A percentile compares a stretch with the other conserved stretches of the same genome.
Evolutionary conservation across 164 flowering plant species (phyloP).

Genomic region (Warburgia ugandensis): DNA sequence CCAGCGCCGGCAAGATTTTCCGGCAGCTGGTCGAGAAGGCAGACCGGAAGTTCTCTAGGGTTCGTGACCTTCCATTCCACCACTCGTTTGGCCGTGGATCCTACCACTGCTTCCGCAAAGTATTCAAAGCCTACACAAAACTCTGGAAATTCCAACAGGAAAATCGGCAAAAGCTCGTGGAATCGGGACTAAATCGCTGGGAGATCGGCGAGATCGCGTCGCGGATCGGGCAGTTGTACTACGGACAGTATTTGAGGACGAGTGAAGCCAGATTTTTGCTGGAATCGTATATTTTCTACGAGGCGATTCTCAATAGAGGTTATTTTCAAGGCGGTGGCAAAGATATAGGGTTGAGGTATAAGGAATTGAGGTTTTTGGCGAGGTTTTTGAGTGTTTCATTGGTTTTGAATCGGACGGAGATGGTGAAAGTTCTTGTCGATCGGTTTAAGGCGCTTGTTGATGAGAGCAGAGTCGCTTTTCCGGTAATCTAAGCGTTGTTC

Average conservation of each 20-base stretch:
- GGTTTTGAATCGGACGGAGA: slow-evolving; percentile 59
- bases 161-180: slow-evolving; percentile 54
- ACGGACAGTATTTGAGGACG: slow-evolving; percentile 76
- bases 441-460: slow-evolving; percentile 57
- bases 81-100: slow-evolving; percentile 19
- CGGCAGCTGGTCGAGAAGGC: slow-evolving; percentile 64
- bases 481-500: slow-evolving; percentile 27
- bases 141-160: slow-evolving; percentile 94
- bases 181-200: slow-evolving; percentile 78
- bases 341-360: slow-evolving; percentile 60
- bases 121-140: slow-evolving; percentile 77
- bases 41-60: slow-evolving; percentile 78
- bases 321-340: slow-evolving; percentile 52
- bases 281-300: slow-evolving; percentile 83
- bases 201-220: slow-evolving; percentile 98
- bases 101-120: slow-evolving; percentile 51
- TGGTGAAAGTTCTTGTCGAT: slow-evolving; percentile 47
- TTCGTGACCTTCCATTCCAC: slow-evolving; percentile 63
- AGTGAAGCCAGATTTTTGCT: slow-evolving; percentile 74
- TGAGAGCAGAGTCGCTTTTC: slow-evolving; percentile 48
- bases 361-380: slow-evolving; percentile 87
- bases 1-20: slow-evolving; percentile 36
- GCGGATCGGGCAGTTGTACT: slow-evolving; percentile 94
- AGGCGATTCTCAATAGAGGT: slow-evolving; percentile 66
- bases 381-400: slow-evolving; percentile 78